These are phyloP conservation scores for Heritiera littoralis DNA, from an alignment of 345 rosid species.

Conservation along the genomic window DNA sequence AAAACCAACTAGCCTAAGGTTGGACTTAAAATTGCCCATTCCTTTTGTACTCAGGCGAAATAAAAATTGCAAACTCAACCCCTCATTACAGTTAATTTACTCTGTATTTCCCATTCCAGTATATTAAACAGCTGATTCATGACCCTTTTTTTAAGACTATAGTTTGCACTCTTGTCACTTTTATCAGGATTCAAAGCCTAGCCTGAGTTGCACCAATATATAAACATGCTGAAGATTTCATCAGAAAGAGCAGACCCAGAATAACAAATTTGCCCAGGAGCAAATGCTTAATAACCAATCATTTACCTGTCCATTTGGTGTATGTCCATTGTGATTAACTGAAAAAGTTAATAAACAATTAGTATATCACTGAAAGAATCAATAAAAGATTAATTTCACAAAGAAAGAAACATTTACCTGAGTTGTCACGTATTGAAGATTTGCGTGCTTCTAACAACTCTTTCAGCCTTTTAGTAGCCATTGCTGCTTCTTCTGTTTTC, in stretches of 20 bases:
- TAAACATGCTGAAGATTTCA: conserved; percentile 4
- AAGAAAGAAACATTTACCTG: conserved; percentile 28
- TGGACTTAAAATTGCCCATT: not conserved
- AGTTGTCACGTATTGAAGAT: conserved; percentile 48
- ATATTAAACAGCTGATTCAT: not conserved
- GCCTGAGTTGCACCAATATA: conserved; percentile 18
- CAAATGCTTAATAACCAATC: conserved; percentile 20
- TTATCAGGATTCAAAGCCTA: conserved; percentile 23
- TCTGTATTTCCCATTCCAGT: not conserved
- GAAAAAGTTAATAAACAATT: conserved; percentile 29
- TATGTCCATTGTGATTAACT: conserved; percentile 52
- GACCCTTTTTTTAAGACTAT: not conserved
- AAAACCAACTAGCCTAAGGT: not conserved
- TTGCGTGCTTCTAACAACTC: conserved; percentile 78
- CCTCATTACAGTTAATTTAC: not conserved
- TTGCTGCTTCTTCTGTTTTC: conserved; percentile 85
- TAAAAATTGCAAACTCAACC: not conserved
- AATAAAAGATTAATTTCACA: not conserved
- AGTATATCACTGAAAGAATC: conserved; percentile 12
- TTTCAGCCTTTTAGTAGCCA: conserved; percentile 79
- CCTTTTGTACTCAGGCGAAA: not conserved
- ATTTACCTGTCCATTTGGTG: conserved; percentile 52
- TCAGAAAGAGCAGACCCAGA: conserved; percentile 6
- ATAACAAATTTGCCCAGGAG: conserved; percentile 15
- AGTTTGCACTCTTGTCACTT: conserved; percentile 13